Conservation (phyloP, 106 monocot species). For the Dendrobium nobile region DNA sequence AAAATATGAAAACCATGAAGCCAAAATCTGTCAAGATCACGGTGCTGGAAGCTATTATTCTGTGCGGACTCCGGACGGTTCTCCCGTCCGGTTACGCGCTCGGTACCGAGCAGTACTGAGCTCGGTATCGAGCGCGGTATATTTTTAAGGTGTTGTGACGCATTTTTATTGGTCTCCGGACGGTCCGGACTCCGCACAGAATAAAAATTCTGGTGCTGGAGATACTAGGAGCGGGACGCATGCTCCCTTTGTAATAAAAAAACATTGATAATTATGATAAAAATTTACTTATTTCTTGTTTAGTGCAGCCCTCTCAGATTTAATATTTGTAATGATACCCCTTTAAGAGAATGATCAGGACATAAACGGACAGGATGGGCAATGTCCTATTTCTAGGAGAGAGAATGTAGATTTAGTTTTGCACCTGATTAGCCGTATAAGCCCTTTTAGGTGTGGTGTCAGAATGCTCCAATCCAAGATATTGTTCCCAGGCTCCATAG, state of each 20-base stretch:
- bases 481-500: slow-evolving; percentile 90
- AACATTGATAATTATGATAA: neutral
- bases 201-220: neutral
- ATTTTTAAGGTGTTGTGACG: no score
- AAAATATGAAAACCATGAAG: neutral
- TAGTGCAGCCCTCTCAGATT: no score
- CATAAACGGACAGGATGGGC: neutral
- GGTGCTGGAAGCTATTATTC: neutral
- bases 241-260: neutral
- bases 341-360: neutral
- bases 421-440: slow-evolving; percentile 70
- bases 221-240: neutral
- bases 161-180: no score
- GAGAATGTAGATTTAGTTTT: neutral
- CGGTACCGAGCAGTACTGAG: no score
- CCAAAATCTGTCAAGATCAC: neutral
- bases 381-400: neutral
- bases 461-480: slow-evolving; percentile 75
- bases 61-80: no score
- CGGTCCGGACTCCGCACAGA: no score
- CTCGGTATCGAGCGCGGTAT: no score
- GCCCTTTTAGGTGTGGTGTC: slow-evolving; percentile 75
- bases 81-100: no score
- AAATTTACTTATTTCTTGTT: no score
- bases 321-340: no score